Conservation (phyloP, 129 eudicot species). For the Flaveria sonorensis region DNA sequence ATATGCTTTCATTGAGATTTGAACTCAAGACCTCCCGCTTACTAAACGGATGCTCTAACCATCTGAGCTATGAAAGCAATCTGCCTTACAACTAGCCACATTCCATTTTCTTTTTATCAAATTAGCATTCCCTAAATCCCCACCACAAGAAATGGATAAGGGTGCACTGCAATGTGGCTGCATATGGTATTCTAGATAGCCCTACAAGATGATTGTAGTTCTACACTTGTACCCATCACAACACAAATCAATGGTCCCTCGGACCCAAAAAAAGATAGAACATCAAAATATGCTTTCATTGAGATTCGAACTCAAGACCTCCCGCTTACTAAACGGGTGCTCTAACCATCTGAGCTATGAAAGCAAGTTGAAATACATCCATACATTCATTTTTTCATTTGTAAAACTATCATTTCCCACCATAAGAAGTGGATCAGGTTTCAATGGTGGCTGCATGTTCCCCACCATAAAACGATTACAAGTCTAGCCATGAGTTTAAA, state of each 20-base stretch:
- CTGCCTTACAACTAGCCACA: background rate
- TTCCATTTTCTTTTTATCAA: background rate
- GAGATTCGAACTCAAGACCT: slow-evolving; percentile 90
- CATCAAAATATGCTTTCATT: background rate
- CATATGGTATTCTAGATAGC: slow-evolving; percentile 33
- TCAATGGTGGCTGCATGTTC: background rate
- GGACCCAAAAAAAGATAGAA: background rate
- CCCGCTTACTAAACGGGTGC: slow-evolving; percentile 92
- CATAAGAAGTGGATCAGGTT: background rate
- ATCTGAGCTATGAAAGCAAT: slow-evolving; percentile 67
- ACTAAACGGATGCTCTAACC: slow-evolving; percentile 99
- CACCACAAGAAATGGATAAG: background rate
- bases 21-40: slow-evolving; percentile 99
- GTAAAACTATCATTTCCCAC: background rate
- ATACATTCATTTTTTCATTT: no score
- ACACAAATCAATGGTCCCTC: slow-evolving; percentile 34
- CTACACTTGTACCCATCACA: slow-evolving; percentile 24
- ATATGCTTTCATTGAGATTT: background rate
- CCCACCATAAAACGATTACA: background rate
- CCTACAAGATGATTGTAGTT: background rate
- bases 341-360: slow-evolving; percentile 66
- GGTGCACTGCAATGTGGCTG: slow-evolving; percentile 55
- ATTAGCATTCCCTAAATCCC: background rate
- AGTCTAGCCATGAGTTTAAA: background rate
- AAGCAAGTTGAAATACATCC: slow-evolving; percentile 19